Base-by-base conservation (phyloP, 1,139 yeast genomes). In the Schwanniomyces etchellsii region DNA sequence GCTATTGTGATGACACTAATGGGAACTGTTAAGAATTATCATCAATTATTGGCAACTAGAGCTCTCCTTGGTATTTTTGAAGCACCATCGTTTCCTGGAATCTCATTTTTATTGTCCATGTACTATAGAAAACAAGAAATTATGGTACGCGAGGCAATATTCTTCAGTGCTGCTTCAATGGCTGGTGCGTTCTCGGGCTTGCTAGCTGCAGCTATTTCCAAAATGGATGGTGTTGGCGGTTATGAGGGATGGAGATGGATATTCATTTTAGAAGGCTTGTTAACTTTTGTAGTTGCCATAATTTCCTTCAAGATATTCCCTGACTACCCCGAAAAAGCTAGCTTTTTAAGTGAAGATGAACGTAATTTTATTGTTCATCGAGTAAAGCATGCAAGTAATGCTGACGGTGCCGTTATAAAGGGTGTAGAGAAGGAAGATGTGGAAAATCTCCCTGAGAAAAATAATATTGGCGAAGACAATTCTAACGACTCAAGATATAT, bases 101-200 rank as follows among this genome's bases (percentile, higher is more conserved):
- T 70, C 26, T 61, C 72, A 30, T 60, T 64, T 40, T 60, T 67
- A 24, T 55, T 72, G 32, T 64, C 74, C 13, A 61, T 64, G 39
- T 73, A 74, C 65, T 73, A 73, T 40, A 61, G 62, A 27, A 58
- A 67, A 37, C 62, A 61, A 33, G 72, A 70, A 35, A 55, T 70
- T 36, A 59, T 77, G 5, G 55, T 70, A 25, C 61, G 86, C 47
- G 69, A 73, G 46, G 72, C 84, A 10, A 57, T 77, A 34, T 63
- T 79, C 40, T 75, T 71, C 46, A 64, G 81, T 27, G 81, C 85
- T 29, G 76, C 85, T 10, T 71, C 81, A 44, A 64, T 81, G 36
- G 82, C 89, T 16, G 88, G 91, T 49, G 94, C 89, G 3, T 82
- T 83, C 55, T 82, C 86, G 34, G 93, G 94, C 35, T 74, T 85